Percentiles rank a stretch among this genome's conserved stretches.
Evolutionary conservation across 2,329 filamentous ascomycete species (phyloP).

Genomic region (Penicillium palitans): DNA sequence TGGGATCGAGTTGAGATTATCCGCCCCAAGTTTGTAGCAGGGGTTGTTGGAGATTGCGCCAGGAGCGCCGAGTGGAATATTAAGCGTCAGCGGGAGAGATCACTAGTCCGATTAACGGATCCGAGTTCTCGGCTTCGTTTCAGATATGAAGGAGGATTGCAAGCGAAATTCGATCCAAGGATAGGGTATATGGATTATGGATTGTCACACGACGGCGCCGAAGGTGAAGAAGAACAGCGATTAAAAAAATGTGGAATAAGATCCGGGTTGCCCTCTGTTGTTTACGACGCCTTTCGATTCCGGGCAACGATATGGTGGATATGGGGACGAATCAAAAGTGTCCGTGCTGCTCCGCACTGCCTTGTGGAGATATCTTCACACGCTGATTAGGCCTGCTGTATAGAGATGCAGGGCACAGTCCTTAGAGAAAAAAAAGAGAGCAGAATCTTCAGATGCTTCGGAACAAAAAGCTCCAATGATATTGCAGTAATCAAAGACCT

Average conservation of each 20-base stretch:
- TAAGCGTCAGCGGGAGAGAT: slow-evolving; percentile 15
- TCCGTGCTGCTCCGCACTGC: slow-evolving; percentile 19
- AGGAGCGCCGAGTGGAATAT: slow-evolving; percentile 25
- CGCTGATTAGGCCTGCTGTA: slow-evolving; percentile 2
- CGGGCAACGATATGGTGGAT: slow-evolving; percentile 17
- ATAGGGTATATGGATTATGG: background rate
- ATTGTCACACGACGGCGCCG: slow-evolving; percentile 13
- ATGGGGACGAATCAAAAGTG: slow-evolving; percentile 21
- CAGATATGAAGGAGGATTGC: slow-evolving; percentile 14
- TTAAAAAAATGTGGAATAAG: slow-evolving; percentile 10
- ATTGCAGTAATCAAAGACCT: background rate
- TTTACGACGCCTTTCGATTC: slow-evolving; percentile 27
- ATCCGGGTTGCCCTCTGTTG: slow-evolving; percentile 16
- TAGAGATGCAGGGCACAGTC: background rate
- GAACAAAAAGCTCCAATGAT: slow-evolving; percentile 6
- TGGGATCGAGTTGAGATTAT: slow-evolving; percentile 24
- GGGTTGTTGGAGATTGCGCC: slow-evolving; percentile 31
- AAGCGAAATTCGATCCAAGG: slow-evolving; percentile 11
- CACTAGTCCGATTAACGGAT: slow-evolving; percentile 19
- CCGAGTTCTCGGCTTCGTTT: slow-evolving; percentile 25
- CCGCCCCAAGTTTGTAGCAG: slow-evolving; percentile 24
- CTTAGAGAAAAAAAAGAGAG: background rate
- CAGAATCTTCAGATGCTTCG: background rate
- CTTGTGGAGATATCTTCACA: slow-evolving; percentile 5
- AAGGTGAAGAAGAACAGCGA: slow-evolving; percentile 3